Evolutionary conservation across 2,329 filamentous ascomycete species (phyloP), one percentile per base, ranked within the genome.

Genomic region (Cladophialophora bantiana): DNA sequence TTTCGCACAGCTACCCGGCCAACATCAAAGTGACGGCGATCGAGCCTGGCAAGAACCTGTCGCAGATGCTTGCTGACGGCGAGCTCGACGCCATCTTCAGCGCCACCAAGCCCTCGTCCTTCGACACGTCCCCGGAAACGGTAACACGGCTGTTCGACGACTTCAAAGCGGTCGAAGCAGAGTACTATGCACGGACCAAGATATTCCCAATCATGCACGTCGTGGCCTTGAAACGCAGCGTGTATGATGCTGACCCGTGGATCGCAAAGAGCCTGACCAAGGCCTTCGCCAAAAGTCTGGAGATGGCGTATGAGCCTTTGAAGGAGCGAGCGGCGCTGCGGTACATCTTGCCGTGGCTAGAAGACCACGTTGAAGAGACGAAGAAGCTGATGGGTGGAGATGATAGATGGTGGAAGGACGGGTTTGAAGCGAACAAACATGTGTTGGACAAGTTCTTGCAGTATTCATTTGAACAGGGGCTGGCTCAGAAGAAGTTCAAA

Each of bases 1-100:
- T 70, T 3, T 61, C 72, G 5, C 73, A 79, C 64, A 75, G 75
- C 7, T 74, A 76, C 59, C 74, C 76, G 3, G 63, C 63, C 1
- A 60, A 71, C 20, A 50, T 64, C 40, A 26, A 58, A 10, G 55
- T 64, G 18, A 64, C 53, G 6, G 26, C 20, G n/a, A 64, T 64
- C 54, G 26, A 59, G 35, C 31, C 53, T 2, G 62, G 62, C 3
- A 57, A 72, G 40, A 68, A 65, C 42, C 56, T 72, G 2, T 69
- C 68, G 4, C 40, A 71, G 34, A 68, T 72, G 68, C 68, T 72
- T 4, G 71, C 63, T 1, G 59, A 69, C 40, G 71, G 69, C 13
- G 67, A 69, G 59, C 67, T 73, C 48, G 64, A 69, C 35, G 71
- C 73, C 53, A 69, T 71, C 50, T 71, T 72, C 69, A 72, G 69